A percentile compares a stretch with the other conserved stretches of the same genome.
phyloP scores from a whole-genome alignment of 164 flowering plant genomes.

The Magnolia changhungtana region DNA sequence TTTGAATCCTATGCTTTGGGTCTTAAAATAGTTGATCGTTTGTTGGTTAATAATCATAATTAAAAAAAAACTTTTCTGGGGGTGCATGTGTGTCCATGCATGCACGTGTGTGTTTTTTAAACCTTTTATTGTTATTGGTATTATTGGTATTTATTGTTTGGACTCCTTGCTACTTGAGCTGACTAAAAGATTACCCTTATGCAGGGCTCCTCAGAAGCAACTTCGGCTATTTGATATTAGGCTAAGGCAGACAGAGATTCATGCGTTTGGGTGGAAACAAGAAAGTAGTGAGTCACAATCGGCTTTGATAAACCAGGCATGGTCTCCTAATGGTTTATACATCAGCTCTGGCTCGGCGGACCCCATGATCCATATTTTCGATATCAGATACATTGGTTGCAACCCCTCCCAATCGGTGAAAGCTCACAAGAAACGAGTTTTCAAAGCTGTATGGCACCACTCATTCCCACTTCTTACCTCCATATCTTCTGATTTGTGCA shows the following conservation, averaged over 20 bases:
- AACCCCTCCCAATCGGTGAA: constrained; percentile 74
- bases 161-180: neutral
- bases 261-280: constrained; percentile 88
- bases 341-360: constrained; percentile 87
- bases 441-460: constrained; percentile 82
- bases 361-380: constrained; percentile 82
- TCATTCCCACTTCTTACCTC: constrained; percentile 77
- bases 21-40: too few relatives aligned
- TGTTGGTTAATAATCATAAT: too few relatives aligned
- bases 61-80: too few relatives aligned
- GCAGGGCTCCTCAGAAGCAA: constrained; percentile 77
- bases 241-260: constrained; percentile 66
- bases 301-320: constrained; percentile 85
- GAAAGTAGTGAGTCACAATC: constrained; percentile 94
- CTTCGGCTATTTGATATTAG: constrained; percentile 79
- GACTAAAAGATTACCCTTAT: constrained; percentile 1
- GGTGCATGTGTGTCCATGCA: too few relatives aligned
- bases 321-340: constrained; percentile 91
- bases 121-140: too few relatives aligned
- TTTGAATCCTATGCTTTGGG: too few relatives aligned
- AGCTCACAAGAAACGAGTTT: constrained; percentile 91
- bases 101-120: too few relatives aligned
- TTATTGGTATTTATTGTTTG: neutral
- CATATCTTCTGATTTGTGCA: constrained; percentile 79
- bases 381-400: constrained; percentile 63